Evolutionary conservation across 2,329 filamentous ascomycete species (phyloP), one percentile per base, ranked within the genome.

Genomic region (Phialophora macrospora): DNA sequence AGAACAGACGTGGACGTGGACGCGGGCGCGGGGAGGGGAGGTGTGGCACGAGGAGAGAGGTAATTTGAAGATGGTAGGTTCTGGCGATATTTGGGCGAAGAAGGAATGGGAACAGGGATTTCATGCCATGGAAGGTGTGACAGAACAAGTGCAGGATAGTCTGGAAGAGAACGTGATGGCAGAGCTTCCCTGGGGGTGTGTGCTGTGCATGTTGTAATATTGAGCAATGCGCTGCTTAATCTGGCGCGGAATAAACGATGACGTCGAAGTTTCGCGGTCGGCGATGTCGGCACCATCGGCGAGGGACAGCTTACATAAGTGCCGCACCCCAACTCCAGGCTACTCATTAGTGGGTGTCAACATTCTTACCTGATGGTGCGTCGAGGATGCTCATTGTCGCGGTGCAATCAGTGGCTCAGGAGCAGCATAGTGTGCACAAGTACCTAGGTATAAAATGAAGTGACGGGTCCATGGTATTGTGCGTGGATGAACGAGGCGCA

Each of bases 51-150:
- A 44, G 17, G 8, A 44, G 38, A 44, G 38, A 44, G 5, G 38
- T 3, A n/a, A 44, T 6, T 44, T n/a, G 26, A 28, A 30, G 24
- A 38, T 26, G 28, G 28, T 38, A 24, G 20, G 32, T 30, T 11
- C 48, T 12, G 20, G 20, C 2, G 22, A 51, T 26, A 2, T 26
- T 24, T 20, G 3, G 34, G 51, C 28, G 38, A 17, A 34, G n/a
- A 41, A 14, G 32, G 26, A 46, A 34, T 8, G 30, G 28, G 17
- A 26, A 12, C 17, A 30, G 38, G 34, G 41, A 46, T 22, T 4
- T 59, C 56, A 59, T 59, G 56, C 56, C 44, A 59, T 59, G 22
- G 12, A 49, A 9, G 8, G 17, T 8, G 17, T 11, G 4, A 34
- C 32, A 34, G 32, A 12, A 34, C 32, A 3, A 34, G 9, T 20